phyloP scores from a whole-genome alignment of 495 filamentous ascomycete species.

The Penicillium simplicissimum region DNA sequence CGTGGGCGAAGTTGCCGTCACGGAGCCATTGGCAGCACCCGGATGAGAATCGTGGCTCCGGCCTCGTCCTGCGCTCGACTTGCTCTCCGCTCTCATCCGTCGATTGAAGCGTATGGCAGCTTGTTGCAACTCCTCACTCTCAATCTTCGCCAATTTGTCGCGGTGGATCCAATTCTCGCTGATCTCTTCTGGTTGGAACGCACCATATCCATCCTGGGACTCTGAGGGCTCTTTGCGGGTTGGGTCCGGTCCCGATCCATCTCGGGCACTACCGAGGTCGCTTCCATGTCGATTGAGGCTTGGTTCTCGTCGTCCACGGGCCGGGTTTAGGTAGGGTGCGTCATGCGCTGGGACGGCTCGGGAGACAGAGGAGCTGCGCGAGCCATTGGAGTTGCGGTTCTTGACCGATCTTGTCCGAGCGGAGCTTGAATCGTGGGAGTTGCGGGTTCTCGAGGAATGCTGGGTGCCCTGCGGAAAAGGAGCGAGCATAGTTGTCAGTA shows the following conservation, averaged over 20 bases:
- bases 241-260: conserved; percentile 49
- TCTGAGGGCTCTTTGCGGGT: conserved; percentile 30
- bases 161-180: conserved; percentile 85
- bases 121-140: conserved; percentile 88
- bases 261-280: conserved; percentile 57
- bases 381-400: conserved; percentile 42
- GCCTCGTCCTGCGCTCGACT: conserved; percentile 54
- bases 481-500: conserved; percentile 14
- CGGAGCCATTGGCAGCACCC: conserved; percentile 32
- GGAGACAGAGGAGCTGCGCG: conserved; percentile 45
- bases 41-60: conserved; percentile 52
- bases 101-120: conserved; percentile 74
- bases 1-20: conserved; percentile 32
- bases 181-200: conserved; percentile 12
- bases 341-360: conserved; percentile 35
- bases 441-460: conserved; percentile 37
- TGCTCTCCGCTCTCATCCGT: conserved; percentile 58
- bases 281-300: conserved; percentile 53
- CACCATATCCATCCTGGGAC: conserved; percentile 15
- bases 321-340: conserved; percentile 22
- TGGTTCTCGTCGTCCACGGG: conserved; percentile 46
- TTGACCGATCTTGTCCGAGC: conserved; percentile 28
- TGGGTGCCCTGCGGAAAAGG: conserved; percentile 25
- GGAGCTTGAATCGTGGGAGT: conserved; percentile 41
- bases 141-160: conserved; percentile 91